Conservation (phyloP, 352 stramenopile species). For the Pythium volutum region DNA sequence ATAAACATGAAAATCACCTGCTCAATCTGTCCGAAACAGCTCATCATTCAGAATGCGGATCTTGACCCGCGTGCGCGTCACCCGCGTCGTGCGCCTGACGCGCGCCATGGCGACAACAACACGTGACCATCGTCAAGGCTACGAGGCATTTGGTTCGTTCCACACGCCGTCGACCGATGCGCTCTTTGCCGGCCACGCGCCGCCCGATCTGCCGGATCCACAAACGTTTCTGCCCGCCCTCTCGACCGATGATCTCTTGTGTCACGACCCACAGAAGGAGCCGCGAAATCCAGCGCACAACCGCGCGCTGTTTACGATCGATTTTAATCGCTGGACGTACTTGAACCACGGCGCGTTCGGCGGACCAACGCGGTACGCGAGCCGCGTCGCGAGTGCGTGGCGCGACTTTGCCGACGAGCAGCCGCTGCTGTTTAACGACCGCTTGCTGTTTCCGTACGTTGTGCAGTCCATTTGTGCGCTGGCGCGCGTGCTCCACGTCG, state of each 20-base stretch:
- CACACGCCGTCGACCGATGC: slow-evolving; percentile 55
- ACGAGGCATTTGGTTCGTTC: slow-evolving; percentile 78
- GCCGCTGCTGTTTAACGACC: slow-evolving; percentile 91
- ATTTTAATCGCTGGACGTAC: slow-evolving; percentile 82
- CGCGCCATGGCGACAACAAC: slow-evolving; percentile 20
- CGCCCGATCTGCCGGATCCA: slow-evolving; percentile 7
- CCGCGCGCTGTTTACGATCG: slow-evolving; percentile 47
- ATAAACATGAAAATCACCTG: no score
- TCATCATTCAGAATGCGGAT: neutral
- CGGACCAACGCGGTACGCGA: slow-evolving; percentile 62
- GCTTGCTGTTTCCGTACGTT: slow-evolving; percentile 89
- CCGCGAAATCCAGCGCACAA: slow-evolving; percentile 12
- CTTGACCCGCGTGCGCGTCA: neutral
- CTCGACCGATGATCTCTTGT: neutral
- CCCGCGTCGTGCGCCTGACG: neutral
- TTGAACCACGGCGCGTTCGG: slow-evolving; percentile 95
- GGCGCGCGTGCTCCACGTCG: slow-evolving; percentile 58
- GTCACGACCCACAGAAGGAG: neutral
- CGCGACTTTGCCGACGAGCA: slow-evolving; percentile 78
- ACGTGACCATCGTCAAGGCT: slow-evolving; percentile 28
- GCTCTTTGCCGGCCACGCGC: slow-evolving; percentile 41
- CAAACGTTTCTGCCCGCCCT: slow-evolving; percentile 25
- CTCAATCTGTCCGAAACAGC: neutral
- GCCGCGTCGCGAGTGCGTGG: slow-evolving; percentile 73
- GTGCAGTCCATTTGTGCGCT: slow-evolving; percentile 76